Conservation (phyloP, 352 stramenopile genomes). For the Globisporangium orthogonon region DNA sequence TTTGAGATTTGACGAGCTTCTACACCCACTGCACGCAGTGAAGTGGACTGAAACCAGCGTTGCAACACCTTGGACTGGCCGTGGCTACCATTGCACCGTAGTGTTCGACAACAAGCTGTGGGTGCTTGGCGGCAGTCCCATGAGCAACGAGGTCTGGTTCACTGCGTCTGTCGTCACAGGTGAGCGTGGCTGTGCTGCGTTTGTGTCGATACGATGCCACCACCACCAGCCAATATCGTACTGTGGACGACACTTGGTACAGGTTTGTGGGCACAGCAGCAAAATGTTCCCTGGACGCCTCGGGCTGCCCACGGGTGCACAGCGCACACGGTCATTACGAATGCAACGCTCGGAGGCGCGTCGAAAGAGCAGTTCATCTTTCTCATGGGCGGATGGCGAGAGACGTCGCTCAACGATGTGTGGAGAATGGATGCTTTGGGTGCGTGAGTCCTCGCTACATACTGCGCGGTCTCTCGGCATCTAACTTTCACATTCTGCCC, state of each 20-base stretch:
- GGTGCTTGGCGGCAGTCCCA: conserved; percentile 68
- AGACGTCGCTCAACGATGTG: conserved; percentile 58
- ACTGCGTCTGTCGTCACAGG: conserved; percentile 52
- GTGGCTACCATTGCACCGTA: conserved; percentile 72
- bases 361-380: conserved; percentile 49
- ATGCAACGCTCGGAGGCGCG: conserved; percentile 43
- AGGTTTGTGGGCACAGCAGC: conserved; percentile 35
- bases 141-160: conserved; percentile 79
- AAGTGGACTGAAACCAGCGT: conserved; percentile 35
- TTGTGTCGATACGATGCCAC: background rate
- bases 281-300: conserved; percentile 38
- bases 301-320: conserved; percentile 56
- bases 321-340: conserved; percentile 40
- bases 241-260: background rate
- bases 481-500: background rate
- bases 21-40: conserved; percentile 14
- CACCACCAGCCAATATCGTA: background rate
- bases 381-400: conserved; percentile 61
- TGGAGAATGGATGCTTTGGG: conserved; percentile 51
- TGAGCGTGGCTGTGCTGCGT: background rate
- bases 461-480: background rate
- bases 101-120: conserved; percentile 51
- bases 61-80: conserved; percentile 39
- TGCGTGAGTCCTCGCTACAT: background rate
- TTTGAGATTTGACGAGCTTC: too few species aligned